These are phyloP conservation scores for Botryotinia convoluta DNA, from an alignment of 2,329 filamentous ascomycete species.

Conservation along the genomic window DNA sequence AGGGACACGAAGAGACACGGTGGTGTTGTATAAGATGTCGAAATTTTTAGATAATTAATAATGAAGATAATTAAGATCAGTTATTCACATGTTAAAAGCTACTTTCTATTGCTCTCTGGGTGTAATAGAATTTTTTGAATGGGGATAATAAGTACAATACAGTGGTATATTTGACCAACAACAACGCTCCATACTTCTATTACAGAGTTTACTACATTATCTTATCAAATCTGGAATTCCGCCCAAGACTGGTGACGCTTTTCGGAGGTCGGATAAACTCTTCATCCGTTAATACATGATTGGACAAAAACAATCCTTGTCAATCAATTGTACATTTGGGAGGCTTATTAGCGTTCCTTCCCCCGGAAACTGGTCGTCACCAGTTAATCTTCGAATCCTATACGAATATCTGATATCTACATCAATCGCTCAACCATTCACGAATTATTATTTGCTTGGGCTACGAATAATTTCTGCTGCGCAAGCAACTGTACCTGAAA, in stretches of 20 bases:
- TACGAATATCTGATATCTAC: constrained; percentile 10
- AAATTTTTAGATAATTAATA: not conserved
- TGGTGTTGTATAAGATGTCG: not conserved
- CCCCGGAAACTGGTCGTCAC: constrained; percentile 16
- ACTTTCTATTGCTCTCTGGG: not conserved
- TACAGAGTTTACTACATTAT: not conserved
- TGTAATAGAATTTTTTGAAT: not conserved
- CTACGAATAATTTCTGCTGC: constrained; percentile 29
- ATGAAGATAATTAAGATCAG: not conserved
- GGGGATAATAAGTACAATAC: not conserved
- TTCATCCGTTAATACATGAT: not conserved
- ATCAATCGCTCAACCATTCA: not conserved
- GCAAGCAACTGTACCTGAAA: constrained; percentile 27
- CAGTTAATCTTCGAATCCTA: constrained; percentile 2
- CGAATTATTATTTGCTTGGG: constrained; percentile 23
- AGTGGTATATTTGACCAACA: not conserved
- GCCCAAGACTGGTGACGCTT: not conserved
- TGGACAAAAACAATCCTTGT: not conserved
- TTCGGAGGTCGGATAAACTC: constrained; percentile 1
- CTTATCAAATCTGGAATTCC: not conserved
- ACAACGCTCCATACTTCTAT: not conserved
- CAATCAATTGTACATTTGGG: constrained; percentile 4
- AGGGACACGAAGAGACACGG: not conserved
- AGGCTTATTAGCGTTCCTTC: constrained; percentile 21
- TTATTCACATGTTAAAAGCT: not conserved